These are phyloP conservation scores for Solanum pennellii DNA, from an alignment of 257 asterid genomes.

Conservation along the genomic window DNA sequence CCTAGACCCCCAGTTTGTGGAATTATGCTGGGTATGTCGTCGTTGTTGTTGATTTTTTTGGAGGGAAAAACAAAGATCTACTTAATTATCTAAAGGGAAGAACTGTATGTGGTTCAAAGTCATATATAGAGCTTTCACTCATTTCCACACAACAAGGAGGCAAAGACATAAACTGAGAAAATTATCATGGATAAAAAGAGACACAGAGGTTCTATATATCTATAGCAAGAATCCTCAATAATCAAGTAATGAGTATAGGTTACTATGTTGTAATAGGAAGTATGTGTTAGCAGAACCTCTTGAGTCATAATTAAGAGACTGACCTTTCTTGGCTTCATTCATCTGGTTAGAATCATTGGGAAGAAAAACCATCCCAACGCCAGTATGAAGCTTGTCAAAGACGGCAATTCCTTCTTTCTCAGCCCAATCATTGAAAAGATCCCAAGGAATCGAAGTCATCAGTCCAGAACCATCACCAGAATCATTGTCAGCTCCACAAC, in stretches of 20 bases:
- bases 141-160: neutral
- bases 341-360: constrained; percentile 58
- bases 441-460: constrained; percentile 99
- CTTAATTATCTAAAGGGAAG: neutral
- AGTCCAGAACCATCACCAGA: constrained; percentile 99
- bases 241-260: neutral
- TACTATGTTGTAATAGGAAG: neutral
- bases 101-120: neutral
- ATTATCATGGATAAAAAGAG: neutral
- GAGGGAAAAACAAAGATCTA: neutral
- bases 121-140: neutral
- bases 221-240: neutral
- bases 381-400: constrained; percentile 76
- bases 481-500: constrained; percentile 98
- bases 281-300: neutral
- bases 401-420: constrained; percentile 52
- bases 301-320: constrained; percentile 1
- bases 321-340: constrained; percentile 76
- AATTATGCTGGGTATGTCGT: neutral
- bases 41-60: neutral
- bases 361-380: constrained; percentile 93
- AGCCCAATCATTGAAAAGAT: constrained; percentile 82
- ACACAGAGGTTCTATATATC: neutral
- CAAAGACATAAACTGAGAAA: neutral
- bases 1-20: neutral